A percentile compares a stretch with the other conserved stretches of the same genome.
phyloP scores from a whole-genome alignment of 2,329 filamentous ascomycete species.

The Hypoxylon sp. region DNA sequence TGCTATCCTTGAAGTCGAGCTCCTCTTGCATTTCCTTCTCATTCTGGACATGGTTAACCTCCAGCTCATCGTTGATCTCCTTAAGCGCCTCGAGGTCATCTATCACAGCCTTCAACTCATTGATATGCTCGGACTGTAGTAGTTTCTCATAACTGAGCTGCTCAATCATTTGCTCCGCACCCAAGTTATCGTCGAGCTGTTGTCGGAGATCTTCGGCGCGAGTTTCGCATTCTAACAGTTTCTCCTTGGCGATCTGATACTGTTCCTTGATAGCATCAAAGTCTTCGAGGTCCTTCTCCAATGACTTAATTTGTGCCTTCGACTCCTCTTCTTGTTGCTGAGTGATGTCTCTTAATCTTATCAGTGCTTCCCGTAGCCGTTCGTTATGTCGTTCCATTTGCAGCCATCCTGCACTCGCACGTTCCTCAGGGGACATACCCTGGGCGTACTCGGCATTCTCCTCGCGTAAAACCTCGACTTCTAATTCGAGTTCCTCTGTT shows the following conservation, averaged over 20 bases:
- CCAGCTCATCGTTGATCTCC: slow-evolving; percentile 94
- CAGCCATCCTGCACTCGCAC: slow-evolving; percentile 87
- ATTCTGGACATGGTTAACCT: slow-evolving; percentile 91
- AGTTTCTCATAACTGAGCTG: slow-evolving; percentile 91
- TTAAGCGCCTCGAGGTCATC: slow-evolving; percentile 91
- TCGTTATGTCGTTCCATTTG: slow-evolving; percentile 95
- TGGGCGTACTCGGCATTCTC: slow-evolving; percentile 88
- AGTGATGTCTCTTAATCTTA: slow-evolving; percentile 87
- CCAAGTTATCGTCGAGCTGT: slow-evolving; percentile 89
- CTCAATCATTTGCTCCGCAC: slow-evolving; percentile 94
- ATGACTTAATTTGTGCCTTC: slow-evolving; percentile 78
- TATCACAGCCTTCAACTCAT: slow-evolving; percentile 84
- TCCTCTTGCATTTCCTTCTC: slow-evolving; percentile 96
- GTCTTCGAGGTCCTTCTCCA: slow-evolving; percentile 82
- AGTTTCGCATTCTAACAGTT: slow-evolving; percentile 78
- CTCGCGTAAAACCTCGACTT: slow-evolving; percentile 87
- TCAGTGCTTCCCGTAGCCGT: slow-evolving; percentile 84
- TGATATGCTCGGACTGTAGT: slow-evolving; percentile 84
- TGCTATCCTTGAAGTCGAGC: slow-evolving; percentile 86
- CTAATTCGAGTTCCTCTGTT: slow-evolving; percentile 86
- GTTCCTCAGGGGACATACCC: slow-evolving; percentile 90
- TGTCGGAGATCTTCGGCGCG: slow-evolving; percentile 88
- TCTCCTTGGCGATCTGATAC: slow-evolving; percentile 78
- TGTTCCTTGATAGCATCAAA: slow-evolving; percentile 77
- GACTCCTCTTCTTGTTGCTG: slow-evolving; percentile 88